phyloP scores from a whole-genome alignment of 805 yeast genomes.

The Teunomyces barrocoloradensis region DNA sequence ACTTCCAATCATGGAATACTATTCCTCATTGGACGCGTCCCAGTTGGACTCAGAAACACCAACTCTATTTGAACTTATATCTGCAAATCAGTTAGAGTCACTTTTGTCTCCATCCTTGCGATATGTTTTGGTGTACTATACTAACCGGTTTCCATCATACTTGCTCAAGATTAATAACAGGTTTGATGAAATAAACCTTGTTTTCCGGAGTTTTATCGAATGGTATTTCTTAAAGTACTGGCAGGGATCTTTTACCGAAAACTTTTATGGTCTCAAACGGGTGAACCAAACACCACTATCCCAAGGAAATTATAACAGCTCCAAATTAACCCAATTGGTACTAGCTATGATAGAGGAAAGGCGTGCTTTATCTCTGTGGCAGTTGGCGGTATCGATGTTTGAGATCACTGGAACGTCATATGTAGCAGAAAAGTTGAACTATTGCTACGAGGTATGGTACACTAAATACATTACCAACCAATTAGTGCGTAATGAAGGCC shows the following conservation, averaged over 20 bases:
- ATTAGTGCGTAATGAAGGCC: constrained; percentile 21
- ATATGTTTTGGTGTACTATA: constrained; percentile 76
- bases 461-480: constrained; percentile 57
- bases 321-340: constrained; percentile 34
- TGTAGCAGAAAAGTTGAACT: constrained; percentile 63
- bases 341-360: constrained; percentile 48
- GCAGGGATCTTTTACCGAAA: constrained; percentile 88
- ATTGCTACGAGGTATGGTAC: constrained; percentile 57
- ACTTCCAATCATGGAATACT: constrained; percentile 62
- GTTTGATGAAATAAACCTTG: constrained; percentile 74
- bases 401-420: constrained; percentile 69
- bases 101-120: constrained; percentile 80
- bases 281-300: constrained; percentile 39
- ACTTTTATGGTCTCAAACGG: constrained; percentile 85
- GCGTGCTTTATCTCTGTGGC: constrained; percentile 51
- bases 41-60: constrained; percentile 75
- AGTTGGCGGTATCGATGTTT: constrained; percentile 52
- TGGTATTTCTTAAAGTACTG: constrained; percentile 65
- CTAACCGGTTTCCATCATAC: constrained; percentile 72
- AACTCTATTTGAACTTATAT: constrained; percentile 82
- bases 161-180: constrained; percentile 58
- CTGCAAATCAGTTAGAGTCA: constrained; percentile 74
- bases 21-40: constrained; percentile 74
- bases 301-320: constrained; percentile 24
- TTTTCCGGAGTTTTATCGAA: constrained; percentile 64